Conservation (phyloP, 164 flowering plant genomes). For the Paratinospora sagittata region DNA sequence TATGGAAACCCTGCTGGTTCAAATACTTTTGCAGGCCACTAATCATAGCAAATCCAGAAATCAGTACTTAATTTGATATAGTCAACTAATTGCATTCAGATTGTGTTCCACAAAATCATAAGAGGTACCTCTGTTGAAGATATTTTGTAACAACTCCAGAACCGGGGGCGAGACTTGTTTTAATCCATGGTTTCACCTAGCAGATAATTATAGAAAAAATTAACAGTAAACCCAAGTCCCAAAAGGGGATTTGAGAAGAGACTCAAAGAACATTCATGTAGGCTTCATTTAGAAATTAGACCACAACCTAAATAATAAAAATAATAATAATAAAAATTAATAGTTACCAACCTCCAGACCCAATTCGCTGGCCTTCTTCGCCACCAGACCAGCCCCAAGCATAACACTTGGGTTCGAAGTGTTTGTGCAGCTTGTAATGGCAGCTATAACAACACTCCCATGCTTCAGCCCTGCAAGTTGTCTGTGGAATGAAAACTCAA, state of each 20-base stretch:
- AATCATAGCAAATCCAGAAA: constrained; percentile 14
- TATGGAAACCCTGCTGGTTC: constrained; percentile 64
- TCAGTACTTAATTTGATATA: background rate
- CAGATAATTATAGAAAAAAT: background rate
- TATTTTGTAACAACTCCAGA: constrained; percentile 91
- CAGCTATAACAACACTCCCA: constrained; percentile 87
- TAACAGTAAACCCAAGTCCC: background rate
- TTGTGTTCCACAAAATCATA: background rate
- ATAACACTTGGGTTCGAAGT: constrained; percentile 91
- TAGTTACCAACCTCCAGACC: constrained; percentile 58
- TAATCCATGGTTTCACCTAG: constrained; percentile 89
- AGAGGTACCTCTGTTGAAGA: constrained; percentile 52
- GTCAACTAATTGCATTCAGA: background rate
- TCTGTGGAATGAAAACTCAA: constrained; percentile 55
- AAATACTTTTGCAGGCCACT: constrained; percentile 81
- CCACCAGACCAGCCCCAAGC: constrained; percentile 92
- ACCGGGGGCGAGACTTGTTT: constrained; percentile 92
- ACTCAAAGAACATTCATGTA: background rate
- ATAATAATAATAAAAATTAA: too few species aligned
- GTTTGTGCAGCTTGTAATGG: constrained; percentile 90
- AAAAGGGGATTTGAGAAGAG: background rate
- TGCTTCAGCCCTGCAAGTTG: constrained; percentile 72
- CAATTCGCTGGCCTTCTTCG: constrained; percentile 78
- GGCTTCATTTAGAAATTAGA: background rate
- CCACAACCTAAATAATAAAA: background rate